These are phyloP conservation scores for Xerocomellus dryophilus DNA, from an alignment of 768 basidiomycete species.

Conservation along the genomic window DNA sequence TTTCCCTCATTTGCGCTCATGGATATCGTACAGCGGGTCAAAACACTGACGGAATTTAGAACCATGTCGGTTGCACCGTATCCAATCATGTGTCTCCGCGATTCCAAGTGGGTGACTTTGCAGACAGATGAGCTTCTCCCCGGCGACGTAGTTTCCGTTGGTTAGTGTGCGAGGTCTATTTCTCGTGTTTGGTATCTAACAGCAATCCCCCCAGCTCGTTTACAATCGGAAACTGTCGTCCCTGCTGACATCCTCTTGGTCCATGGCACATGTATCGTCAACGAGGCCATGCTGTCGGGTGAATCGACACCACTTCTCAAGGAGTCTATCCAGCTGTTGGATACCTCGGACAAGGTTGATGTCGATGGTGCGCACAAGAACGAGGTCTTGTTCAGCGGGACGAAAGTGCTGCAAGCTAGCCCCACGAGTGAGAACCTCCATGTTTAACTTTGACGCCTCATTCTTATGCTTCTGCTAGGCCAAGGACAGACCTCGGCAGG, in stretches of 20 bases:
- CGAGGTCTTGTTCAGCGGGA: slow-evolving; percentile 88
- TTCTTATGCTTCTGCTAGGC: slow-evolving; percentile 13
- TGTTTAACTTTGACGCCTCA: neutral
- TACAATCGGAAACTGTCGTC: slow-evolving; percentile 78
- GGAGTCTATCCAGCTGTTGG: slow-evolving; percentile 87
- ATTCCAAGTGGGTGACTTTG: slow-evolving; percentile 74
- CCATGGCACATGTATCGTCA: slow-evolving; percentile 91
- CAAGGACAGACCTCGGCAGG: slow-evolving; percentile 42
- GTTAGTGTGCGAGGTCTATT: slow-evolving; percentile 42
- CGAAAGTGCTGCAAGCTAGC: slow-evolving; percentile 89
- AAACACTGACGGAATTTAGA: slow-evolving; percentile 91
- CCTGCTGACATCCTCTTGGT: slow-evolving; percentile 94
- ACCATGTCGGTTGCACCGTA: slow-evolving; percentile 96
- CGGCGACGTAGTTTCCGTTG: slow-evolving; percentile 82
- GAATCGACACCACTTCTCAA: slow-evolving; percentile 97
- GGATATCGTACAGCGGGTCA: slow-evolving; percentile 61
- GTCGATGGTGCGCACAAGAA: slow-evolving; percentile 87
- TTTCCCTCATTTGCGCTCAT: neutral
- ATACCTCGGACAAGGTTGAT: slow-evolving; percentile 71
- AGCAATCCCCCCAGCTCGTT: slow-evolving; percentile 44
- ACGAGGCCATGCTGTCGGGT: slow-evolving; percentile 98
- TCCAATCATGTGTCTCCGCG: slow-evolving; percentile 77
- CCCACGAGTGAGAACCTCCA: slow-evolving; percentile 34
- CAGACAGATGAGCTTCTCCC: slow-evolving; percentile 88
- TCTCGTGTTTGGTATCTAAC: slow-evolving; percentile 1